Base-by-base conservation (phyloP, 1,284 basidiomycete species). In the Cutaneotrichosporon sp. region DNA sequence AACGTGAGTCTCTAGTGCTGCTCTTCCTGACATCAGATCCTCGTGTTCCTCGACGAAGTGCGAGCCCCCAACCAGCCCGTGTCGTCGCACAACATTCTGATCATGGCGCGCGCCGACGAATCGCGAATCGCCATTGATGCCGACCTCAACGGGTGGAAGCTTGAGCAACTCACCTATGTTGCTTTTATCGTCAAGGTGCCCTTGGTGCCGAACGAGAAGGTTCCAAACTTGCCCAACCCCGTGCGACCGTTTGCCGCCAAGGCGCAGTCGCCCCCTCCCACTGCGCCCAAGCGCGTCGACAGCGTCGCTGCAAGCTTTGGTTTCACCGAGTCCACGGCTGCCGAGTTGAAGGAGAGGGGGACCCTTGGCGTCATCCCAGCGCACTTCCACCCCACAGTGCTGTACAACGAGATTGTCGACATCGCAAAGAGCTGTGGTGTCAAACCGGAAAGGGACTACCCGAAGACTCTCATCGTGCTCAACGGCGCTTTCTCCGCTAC, bases 221-320 rank as follows among this genome's bases (percentile, higher is more conserved):
- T 57, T 69, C 9, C 71, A 68, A 1, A 70, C 27, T 53, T 72
- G 5, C 71, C 71, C 4, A 70, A 72, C 52, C 72, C 72, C 6
- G 63, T 72, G 24, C 42, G 58, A 3, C 66, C 70, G 43, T 61
- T 64, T 47, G 34, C 43, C 33, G 50, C 22, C 24, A 36, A 33
- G 20, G 22, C 25, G 24, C 10, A 24, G 22, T 3, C 33, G 22
- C n/a, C 20, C 13, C 13, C 33, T 16, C 20, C 20, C 16, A 16
- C 20, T 4, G 6, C 22, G 4, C 25, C 24, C 13, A 11, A 22
- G 22, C 34, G 10, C 22, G 13, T 38, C 18, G 38, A 52, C 24
- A 58, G 20, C 34, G 20, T 54, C 10, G 56, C 34, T 6, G 53
- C 45, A 4, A 56, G 53, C 43, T 64, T 61, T 20, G 59, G 59